Conservation (phyloP, 345 rosid genomes). For the Eutrema heterophyllum region DNA sequence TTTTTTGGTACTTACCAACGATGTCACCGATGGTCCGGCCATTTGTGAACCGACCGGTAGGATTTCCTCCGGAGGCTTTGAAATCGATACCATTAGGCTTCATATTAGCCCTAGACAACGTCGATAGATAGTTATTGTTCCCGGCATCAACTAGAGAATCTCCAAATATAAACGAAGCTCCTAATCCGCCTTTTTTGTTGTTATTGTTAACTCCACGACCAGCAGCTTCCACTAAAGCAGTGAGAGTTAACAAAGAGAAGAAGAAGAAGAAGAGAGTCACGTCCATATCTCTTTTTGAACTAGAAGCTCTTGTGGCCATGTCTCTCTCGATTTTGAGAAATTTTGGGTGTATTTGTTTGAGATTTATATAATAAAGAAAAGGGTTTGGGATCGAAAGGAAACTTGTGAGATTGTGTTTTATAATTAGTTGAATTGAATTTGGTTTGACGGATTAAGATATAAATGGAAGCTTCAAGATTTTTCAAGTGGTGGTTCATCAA, state of each 20-base stretch:
- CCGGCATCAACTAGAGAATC: constrained; percentile 79
- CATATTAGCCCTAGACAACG: constrained; percentile 62
- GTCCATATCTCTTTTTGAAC: not conserved
- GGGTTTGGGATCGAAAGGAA: constrained; percentile 4
- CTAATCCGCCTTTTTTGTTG: constrained; percentile 28
- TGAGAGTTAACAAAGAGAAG: not conserved
- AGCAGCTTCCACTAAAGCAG: constrained; percentile 17
- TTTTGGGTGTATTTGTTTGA: not conserved
- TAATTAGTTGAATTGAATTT: constrained; percentile 7
- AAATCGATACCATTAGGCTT: constrained; percentile 72
- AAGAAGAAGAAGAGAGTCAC: not conserved
- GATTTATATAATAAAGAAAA: constrained; percentile 4
- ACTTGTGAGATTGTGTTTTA: constrained; percentile 22
- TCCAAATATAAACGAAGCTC: constrained; percentile 68
- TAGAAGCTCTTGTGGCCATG: constrained; percentile 8
- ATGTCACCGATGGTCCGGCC: constrained; percentile 78
- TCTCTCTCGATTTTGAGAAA: constrained; percentile 1
- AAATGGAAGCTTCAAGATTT: constrained; percentile 6
- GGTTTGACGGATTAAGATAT: constrained; percentile 18
- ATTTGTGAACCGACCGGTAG: constrained; percentile 78
- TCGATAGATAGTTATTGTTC: constrained; percentile 63
- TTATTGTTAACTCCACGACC: constrained; percentile 26
- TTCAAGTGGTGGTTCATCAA: constrained; percentile 36
- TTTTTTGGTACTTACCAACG: constrained; percentile 36
- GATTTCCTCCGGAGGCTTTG: constrained; percentile 39